Evolutionary conservation across 108 stramenopile genomes (phyloP).

Genomic region (Nitzschia palea): DNA sequence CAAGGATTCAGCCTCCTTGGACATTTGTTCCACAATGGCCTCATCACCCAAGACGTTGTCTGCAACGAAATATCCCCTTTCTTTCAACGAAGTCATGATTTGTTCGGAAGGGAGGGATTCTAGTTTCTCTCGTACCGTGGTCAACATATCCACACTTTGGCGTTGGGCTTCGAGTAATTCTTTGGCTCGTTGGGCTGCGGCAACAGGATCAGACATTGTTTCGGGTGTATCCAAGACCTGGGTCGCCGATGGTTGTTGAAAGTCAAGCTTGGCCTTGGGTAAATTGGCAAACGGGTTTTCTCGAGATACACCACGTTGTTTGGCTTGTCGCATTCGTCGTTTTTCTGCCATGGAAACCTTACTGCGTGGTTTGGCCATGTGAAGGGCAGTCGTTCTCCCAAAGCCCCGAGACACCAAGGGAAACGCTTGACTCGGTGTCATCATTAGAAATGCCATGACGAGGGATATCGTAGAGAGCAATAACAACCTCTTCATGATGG

Average conservation of each 20-base stretch:
- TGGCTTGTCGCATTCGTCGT: conserved; percentile 26
- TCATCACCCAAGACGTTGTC: conserved; percentile 34
- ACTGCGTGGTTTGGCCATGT: conserved; percentile 1
- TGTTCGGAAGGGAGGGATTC: conserved; percentile 23
- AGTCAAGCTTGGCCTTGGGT: conserved; percentile 18
- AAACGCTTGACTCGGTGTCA: no score
- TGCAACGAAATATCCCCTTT: conserved; percentile 23
- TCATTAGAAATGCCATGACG: no score
- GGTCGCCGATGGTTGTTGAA: not conserved
- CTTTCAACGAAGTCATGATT: conserved; percentile 7
- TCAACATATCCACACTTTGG: conserved; percentile 41
- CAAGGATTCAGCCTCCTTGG: conserved; percentile 30
- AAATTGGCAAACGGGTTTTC: conserved; percentile 25
- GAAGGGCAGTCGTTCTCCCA: no score
- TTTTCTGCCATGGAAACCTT: conserved; percentile 39
- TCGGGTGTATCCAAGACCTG: not conserved
- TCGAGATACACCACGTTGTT: not conserved
- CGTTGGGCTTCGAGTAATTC: conserved; percentile 42
- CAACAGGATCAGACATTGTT: conserved; percentile 18
- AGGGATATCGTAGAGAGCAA: no score
- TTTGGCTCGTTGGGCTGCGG: conserved; percentile 30
- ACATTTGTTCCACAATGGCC: conserved; percentile 20
- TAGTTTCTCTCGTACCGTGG: conserved; percentile 30
- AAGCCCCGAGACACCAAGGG: no score
- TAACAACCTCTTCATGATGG: no score